phyloP scores from a whole-genome alignment of 2,329 filamentous ascomycete species.

The Hymenoscyphus linearis region DNA sequence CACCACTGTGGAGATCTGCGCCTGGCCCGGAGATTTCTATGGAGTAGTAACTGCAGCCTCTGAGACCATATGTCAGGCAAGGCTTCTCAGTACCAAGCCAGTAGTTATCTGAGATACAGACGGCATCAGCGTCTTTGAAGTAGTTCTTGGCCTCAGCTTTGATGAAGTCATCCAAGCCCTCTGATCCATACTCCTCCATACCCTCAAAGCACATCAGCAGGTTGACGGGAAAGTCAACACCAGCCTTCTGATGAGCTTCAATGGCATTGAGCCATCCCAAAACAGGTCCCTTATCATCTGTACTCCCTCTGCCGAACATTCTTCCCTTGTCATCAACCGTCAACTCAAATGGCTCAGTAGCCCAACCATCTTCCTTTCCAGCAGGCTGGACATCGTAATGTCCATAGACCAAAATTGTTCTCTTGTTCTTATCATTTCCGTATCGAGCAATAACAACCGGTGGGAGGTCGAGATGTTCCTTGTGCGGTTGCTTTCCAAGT shows the following conservation, averaged over 20 bases:
- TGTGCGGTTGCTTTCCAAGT: slow-evolving; percentile 86
- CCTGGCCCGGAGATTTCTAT: slow-evolving; percentile 86
- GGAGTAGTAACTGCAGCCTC: slow-evolving; percentile 97
- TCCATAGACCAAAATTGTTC: slow-evolving; percentile 92
- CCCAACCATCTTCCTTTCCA: slow-evolving; percentile 89
- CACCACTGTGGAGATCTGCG: slow-evolving; percentile 91
- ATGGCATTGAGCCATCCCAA: slow-evolving; percentile 98
- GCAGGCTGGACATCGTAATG: slow-evolving; percentile 99
- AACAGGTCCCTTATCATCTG: slow-evolving; percentile 96
- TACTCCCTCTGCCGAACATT: slow-evolving; percentile 94
- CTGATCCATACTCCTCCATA: slow-evolving; percentile 98
- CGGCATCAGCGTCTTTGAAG: slow-evolving; percentile 92
- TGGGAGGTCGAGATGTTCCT: slow-evolving; percentile 84
- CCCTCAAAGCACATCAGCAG: slow-evolving; percentile 99
- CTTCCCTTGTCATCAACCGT: slow-evolving; percentile 83
- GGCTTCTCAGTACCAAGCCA: slow-evolving; percentile 99
- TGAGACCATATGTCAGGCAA: slow-evolving; percentile 92
- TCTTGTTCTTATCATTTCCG: slow-evolving; percentile 85
- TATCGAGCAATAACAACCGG: slow-evolving; percentile 91
- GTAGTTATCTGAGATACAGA: slow-evolving; percentile 99
- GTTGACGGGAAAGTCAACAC: slow-evolving; percentile 93
- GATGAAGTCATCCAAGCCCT: slow-evolving; percentile 94
- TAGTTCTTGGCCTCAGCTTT: slow-evolving; percentile 84
- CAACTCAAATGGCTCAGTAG: slow-evolving; percentile 87
- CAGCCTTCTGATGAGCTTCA: slow-evolving; percentile 93